Percentiles rank a stretch among this genome's conserved stretches.
Conservation (phyloP, 176 grass and related monocot genomes). For the Themeda triandra region DNA sequence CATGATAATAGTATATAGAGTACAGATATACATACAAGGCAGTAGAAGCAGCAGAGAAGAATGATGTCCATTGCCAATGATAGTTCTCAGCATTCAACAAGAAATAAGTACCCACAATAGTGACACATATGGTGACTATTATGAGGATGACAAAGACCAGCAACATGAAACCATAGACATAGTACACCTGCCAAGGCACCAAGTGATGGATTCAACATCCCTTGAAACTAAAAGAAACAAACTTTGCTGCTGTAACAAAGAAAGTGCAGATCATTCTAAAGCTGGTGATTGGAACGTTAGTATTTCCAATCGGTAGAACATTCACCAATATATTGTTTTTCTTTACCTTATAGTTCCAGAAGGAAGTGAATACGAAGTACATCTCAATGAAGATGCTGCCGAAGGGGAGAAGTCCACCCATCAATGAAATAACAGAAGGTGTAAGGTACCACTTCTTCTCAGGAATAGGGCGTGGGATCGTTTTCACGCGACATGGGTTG, state of each 20-base stretch:
- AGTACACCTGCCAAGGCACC: conserved; percentile 68
- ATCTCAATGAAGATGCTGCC: conserved; percentile 99
- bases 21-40: conserved; percentile 93
- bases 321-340: conserved; percentile 14
- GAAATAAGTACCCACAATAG: conserved; percentile 98
- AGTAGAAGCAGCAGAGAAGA: conserved; percentile 97
- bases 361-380: conserved; percentile 99
- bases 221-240: conserved; percentile 2
- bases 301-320: neutral
- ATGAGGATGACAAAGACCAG: conserved; percentile 96
- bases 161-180: conserved; percentile 99
- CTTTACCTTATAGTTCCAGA: conserved; percentile 99
- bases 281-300: neutral
- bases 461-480: conserved; percentile 93
- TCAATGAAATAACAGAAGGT: conserved; percentile 77
- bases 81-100: conserved; percentile 98
- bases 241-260: neutral
- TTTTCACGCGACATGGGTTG: conserved; percentile 96
- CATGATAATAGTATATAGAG: conserved; percentile 89
- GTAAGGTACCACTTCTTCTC: conserved; percentile 99
- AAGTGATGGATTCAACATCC: neutral
- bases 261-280: neutral
- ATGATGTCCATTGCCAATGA: conserved; percentile 99
- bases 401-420: conserved; percentile 95
- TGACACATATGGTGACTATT: conserved; percentile 94